Base-by-base conservation (phyloP, 495 filamentous ascomycete genomes). In the Penicillium coprophilum region DNA sequence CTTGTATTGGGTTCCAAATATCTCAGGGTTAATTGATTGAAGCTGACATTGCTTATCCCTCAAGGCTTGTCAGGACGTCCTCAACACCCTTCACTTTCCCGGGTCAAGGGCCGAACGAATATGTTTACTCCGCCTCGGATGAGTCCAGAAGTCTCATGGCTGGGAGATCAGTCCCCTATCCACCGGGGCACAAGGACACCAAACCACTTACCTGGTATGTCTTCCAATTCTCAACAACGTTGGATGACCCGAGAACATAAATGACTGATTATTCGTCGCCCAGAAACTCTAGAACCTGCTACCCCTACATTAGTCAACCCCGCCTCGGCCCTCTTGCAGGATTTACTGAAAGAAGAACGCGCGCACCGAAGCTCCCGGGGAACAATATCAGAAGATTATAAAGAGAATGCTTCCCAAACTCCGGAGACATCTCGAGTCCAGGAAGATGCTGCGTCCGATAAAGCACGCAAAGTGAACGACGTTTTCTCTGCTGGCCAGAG, bases 271-370 rank as follows among this genome's bases (percentile, higher is more conserved):
- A 17, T 57, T 4, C 15, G 23, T 34, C 44, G 9, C 17, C 13
- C 41, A 75, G 71, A 55, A 55, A 72, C 69, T 5, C 66, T 65
- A 6, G 71, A 74, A 12, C 55, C 55, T 5, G 62, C 57, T 17
- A 63, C 63, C 4, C 62, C 70, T 2, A 62, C 72, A 27, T 51
- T 73, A 1, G 73, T 76, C 4, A 80, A 80, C 34, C 77, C 78
- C 6, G 69, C 73, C 0, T 82, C 79, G 1, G 67, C 63, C 17
- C 61, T 82, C 0, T 50, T 82, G 21, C 77, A 80, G 44, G 78
- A 75, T 56, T 58, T 79, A 32, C 57, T 82, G 11, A 77, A 78
- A 53, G 78, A 82, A 62, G 74, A 77, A 49, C 75, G 75, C 10
- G 72, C 75, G 6, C 70, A 69, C 45, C 72, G 74, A 57, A 64